Base-by-base conservation (phyloP, 75 land plant genomes). In the Pinus tabuliformis region DNA sequence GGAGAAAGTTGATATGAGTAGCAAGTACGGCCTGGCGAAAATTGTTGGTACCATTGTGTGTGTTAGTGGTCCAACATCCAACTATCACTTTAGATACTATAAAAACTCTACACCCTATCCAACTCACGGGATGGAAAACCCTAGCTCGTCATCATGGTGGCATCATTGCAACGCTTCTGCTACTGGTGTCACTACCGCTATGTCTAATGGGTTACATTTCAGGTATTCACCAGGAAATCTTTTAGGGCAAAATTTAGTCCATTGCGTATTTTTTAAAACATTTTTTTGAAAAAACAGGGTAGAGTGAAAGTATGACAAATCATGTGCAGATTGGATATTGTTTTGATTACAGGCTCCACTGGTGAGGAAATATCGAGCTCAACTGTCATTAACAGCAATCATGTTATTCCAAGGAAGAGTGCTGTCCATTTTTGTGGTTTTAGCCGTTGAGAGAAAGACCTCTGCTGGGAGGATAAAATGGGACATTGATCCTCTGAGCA, bases 11-110 rank as follows among this genome's bases (percentile, higher is more conserved):
- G 49, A 72, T 5, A 57, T 82, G 13, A 36, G 49, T 63, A 78
- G 77, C 60, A 54, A 18, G 62, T 77, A 78, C 52, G 87, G 78
- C 20, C 73, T 73, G 36, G 87, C 87, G 11, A 85, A 83, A 73
- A 59, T 79, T 20, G 4, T 85, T 15, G 87, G 87, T 22, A 75
- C 86, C 15, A 52, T 83, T 18, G 36, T 76, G 16, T 74, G 84
- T 58, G 77, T 82, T 16, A 70, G 76, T 33, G 87, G 87, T 7
- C 85, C 87, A 28, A 79, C 26, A 26, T 26, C 26, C 62, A 15
- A 33, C 79, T 15, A 85, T 85, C 77, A 52, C 85, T 3, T 18
- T 81, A 26, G 26, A 26, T 0, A 26, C 2, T 85, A 82, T 81
- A 85, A 85, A 6, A 42, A 42, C 70, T 18, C 70, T 5, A 16